Evolutionary conservation across 2,329 filamentous ascomycete genomes (phyloP).

Genomic region (Stagonosporopsis vannaccii): DNA sequence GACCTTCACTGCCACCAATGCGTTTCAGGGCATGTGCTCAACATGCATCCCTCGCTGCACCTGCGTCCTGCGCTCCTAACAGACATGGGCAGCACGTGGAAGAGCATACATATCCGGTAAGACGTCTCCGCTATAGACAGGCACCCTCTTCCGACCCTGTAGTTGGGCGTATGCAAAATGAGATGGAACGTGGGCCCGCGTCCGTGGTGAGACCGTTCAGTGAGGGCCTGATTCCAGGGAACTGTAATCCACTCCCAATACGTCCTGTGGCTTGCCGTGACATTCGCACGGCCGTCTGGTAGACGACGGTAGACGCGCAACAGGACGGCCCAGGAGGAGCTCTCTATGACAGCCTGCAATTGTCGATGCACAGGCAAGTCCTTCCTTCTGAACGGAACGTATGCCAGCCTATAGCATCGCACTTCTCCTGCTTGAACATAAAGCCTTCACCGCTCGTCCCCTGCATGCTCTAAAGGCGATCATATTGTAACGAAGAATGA

Average conservation of each 20-base stretch:
- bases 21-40: conserved; percentile 26
- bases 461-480: conserved; percentile 11
- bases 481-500: conserved; percentile 6
- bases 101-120: conserved; percentile 10
- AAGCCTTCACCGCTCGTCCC: conserved; percentile 13
- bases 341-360: conserved; percentile 12
- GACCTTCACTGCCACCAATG: conserved; percentile 17
- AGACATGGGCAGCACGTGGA: conserved; percentile 31
- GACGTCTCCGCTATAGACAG: conserved; percentile 22
- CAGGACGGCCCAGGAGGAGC: conserved; percentile 1
- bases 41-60: conserved; percentile 27
- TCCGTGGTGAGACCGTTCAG: conserved; percentile 29
- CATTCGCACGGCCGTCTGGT: conserved; percentile 3
- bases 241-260: conserved; percentile 6
- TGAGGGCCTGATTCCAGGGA: conserved; percentile 6
- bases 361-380: conserved; percentile 20
- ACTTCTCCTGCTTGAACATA: neutral
- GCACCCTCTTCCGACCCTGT: conserved; percentile 15
- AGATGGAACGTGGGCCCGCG: conserved; percentile 23
- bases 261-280: conserved; percentile 19
- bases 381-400: neutral
- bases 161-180: conserved; percentile 27
- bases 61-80: conserved; percentile 18
- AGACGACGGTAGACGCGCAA: conserved; percentile 3
- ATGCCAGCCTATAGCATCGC: conserved; percentile 9